These are phyloP conservation scores for Cucurbitaria berberidis DNA, from an alignment of 2,329 filamentous ascomycete species.

Conservation along the genomic window DNA sequence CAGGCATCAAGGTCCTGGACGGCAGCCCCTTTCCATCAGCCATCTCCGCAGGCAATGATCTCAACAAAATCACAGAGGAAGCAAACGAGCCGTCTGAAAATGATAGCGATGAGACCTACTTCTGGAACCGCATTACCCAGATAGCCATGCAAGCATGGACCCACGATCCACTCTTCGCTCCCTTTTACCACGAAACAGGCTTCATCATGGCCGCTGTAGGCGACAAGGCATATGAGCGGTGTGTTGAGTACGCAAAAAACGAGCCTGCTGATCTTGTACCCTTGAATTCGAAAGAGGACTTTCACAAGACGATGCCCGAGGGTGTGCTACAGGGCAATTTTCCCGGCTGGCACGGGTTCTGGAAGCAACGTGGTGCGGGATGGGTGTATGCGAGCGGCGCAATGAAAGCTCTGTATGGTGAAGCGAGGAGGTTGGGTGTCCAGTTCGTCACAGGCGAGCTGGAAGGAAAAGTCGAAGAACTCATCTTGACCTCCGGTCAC, in stretches of 20 bases:
- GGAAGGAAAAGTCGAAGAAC: slow-evolving; percentile 47
- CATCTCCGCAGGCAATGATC: slow-evolving; percentile 56
- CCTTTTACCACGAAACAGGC: slow-evolving; percentile 56
- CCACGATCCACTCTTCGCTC: slow-evolving; percentile 51
- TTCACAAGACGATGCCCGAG: slow-evolving; percentile 58
- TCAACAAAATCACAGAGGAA: slow-evolving; percentile 57
- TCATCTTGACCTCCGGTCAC: slow-evolving; percentile 43
- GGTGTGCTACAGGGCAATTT: slow-evolving; percentile 60
- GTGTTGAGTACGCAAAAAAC: slow-evolving; percentile 46
- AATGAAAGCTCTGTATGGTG: slow-evolving; percentile 53
- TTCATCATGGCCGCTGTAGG: slow-evolving; percentile 56
- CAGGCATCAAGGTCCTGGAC: slow-evolving; percentile 55
- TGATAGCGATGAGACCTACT: slow-evolving; percentile 43
- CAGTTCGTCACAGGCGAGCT: slow-evolving; percentile 53
- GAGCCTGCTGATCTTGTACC: slow-evolving; percentile 37
- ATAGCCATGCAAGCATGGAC: slow-evolving; percentile 53
- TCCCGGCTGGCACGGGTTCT: slow-evolving; percentile 59
- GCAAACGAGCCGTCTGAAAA: slow-evolving; percentile 26
- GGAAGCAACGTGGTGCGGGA: slow-evolving; percentile 54
- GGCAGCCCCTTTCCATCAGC: slow-evolving; percentile 52
- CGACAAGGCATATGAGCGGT: slow-evolving; percentile 47
- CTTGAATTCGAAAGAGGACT: slow-evolving; percentile 54
- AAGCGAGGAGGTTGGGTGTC: slow-evolving; percentile 56
- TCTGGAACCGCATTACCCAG: slow-evolving; percentile 42
- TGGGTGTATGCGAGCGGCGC: slow-evolving; percentile 62